Conservation (phyloP, 306 rosid species). For the Lathyrus aphaca region DNA sequence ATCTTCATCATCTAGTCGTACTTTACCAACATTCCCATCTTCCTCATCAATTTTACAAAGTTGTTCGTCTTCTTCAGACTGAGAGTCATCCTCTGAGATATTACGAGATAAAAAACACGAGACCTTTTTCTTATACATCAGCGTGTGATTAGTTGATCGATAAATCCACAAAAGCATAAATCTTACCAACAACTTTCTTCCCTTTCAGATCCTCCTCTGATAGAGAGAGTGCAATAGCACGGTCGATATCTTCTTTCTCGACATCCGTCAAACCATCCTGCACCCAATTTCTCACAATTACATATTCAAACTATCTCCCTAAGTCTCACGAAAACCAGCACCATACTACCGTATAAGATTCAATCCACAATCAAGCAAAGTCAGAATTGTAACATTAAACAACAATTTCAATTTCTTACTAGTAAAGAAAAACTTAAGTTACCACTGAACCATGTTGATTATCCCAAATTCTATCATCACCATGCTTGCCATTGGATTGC, state of each 20-base stretch:
- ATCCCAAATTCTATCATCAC: slow-evolving; percentile 59
- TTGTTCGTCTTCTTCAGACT: slow-evolving; percentile 56
- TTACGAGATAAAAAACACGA: slow-evolving; percentile 26
- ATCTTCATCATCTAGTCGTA: slow-evolving; percentile 50
- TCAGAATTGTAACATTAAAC: not conserved
- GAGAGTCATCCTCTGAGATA: slow-evolving; percentile 57
- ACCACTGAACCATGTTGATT: slow-evolving; percentile 65
- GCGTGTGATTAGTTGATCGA: not conserved
- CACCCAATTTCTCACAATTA: slow-evolving; percentile 40
- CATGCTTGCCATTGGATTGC: slow-evolving; percentile 53
- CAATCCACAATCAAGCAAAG: too few relatives aligned
- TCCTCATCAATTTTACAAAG: slow-evolving; percentile 42
- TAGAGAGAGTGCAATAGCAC: slow-evolving; percentile 79
- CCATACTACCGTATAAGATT: not conserved
- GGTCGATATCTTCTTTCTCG: slow-evolving; percentile 65
- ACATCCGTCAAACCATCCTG: slow-evolving; percentile 66
- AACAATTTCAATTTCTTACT: slow-evolving; percentile 10
- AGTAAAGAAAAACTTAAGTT: slow-evolving; percentile 38
- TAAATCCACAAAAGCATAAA: slow-evolving; percentile 31
- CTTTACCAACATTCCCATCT: slow-evolving; percentile 37
- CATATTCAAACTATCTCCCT: slow-evolving; percentile 38
- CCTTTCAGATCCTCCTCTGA: slow-evolving; percentile 66
- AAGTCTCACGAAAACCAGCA: slow-evolving; percentile 27
- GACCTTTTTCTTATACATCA: slow-evolving; percentile 14
- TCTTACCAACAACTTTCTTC: slow-evolving; percentile 61